phyloP scores from a whole-genome alignment of 31 red algal species.

The Odonthalia washingtoniensis region DNA sequence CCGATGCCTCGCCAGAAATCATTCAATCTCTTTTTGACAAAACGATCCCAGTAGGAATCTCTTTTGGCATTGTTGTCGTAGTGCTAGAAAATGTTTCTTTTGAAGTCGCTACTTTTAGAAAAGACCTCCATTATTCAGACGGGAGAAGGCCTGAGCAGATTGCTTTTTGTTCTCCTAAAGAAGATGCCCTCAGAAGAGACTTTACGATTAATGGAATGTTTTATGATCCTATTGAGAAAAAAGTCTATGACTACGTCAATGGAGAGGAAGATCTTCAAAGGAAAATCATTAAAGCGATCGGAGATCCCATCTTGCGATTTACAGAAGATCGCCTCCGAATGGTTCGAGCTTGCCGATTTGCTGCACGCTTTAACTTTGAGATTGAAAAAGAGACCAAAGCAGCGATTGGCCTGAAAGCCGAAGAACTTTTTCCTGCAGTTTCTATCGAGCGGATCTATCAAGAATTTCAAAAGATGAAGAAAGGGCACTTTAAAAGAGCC shows the following conservation, averaged over 20 bases:
- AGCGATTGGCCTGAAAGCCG: slow-evolving; percentile 1
- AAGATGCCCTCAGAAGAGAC: slow-evolving; percentile 23
- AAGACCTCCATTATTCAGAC: slow-evolving; percentile 10
- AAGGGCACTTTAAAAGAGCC: too few species aligned
- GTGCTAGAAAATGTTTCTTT: neutral
- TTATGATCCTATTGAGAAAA: slow-evolving; percentile 10
- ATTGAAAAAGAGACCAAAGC: slow-evolving; percentile 2
- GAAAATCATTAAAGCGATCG: slow-evolving; percentile 21
- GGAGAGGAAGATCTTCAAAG: slow-evolving; percentile 18
- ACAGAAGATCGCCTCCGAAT: slow-evolving; percentile 21
- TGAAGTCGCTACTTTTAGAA: slow-evolving; percentile 29
- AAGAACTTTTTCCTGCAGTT: neutral
- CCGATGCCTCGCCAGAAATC: neutral
- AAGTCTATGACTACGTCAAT: slow-evolving; percentile 29
- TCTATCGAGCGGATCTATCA: neutral
- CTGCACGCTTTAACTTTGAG: slow-evolving; percentile 14
- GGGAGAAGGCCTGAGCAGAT: slow-evolving; percentile 9
- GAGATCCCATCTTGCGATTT: slow-evolving; percentile 6
- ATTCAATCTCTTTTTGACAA: neutral
- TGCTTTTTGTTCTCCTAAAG: slow-evolving; percentile 2
- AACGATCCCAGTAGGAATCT: neutral
- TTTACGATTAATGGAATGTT: slow-evolving; percentile 39
- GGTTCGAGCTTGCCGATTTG: slow-evolving; percentile 21
- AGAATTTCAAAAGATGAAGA: slow-evolving; percentile 14
- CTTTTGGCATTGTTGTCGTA: slow-evolving; percentile 18